Percentiles rank a stretch among this genome's conserved stretches.
phyloP scores from a whole-genome alignment of 1,284 basidiomycete species.

The Chiua sp. region DNA sequence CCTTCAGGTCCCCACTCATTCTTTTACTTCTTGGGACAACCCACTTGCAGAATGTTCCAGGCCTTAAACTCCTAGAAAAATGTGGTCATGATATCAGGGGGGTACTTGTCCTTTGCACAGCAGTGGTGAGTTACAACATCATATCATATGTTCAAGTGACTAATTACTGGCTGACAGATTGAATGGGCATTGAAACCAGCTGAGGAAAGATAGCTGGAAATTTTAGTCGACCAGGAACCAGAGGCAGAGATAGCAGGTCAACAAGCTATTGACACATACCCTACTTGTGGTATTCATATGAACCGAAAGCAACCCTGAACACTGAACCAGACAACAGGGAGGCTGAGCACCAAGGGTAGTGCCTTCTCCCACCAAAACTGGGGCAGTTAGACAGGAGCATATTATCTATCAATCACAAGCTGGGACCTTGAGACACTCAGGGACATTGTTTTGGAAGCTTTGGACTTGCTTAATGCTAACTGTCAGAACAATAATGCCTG shows the following conservation, averaged over 20 bases:
- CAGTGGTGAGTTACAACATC: not conserved
- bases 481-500: too few species aligned
- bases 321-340: not conserved
- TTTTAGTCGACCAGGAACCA: not conserved
- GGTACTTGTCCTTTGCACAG: not conserved
- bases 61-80: not conserved
- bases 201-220: not conserved
- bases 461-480: too few species aligned
- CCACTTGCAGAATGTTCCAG: not conserved
- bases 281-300: not conserved
- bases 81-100: not conserved
- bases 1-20: not conserved
- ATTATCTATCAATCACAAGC: not conserved
- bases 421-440: too few species aligned
- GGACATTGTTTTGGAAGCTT: too few species aligned
- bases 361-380: slow-evolving; percentile 1
- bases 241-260: too few species aligned
- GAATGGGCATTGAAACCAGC: not conserved
- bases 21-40: not conserved
- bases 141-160: too few species aligned
- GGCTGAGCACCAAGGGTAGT: not conserved
- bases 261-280: not conserved
- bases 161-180: not conserved
- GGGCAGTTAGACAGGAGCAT: not conserved
- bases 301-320: not conserved